phyloP scores from a whole-genome alignment of 805 yeast genomes.

The Torulaspora microellipsoides region DNA sequence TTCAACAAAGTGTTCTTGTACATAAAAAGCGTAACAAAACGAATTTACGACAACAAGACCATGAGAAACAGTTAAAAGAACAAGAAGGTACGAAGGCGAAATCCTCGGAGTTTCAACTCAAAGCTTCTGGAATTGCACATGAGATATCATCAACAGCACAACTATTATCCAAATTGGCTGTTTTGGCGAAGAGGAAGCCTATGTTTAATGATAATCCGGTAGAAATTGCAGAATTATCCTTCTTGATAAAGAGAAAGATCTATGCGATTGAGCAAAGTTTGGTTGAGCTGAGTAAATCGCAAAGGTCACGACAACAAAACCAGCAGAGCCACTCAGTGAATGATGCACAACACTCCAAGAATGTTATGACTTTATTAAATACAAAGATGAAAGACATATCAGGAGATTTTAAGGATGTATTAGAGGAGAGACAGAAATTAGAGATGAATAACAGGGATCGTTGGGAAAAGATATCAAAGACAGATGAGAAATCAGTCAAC shows the following conservation, averaged over 20 bases:
- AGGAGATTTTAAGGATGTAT: constrained; percentile 85
- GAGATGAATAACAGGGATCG: constrained; percentile 77
- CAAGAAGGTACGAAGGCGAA: constrained; percentile 37
- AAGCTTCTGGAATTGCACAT: constrained; percentile 80
- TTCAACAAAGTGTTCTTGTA: constrained; percentile 83
- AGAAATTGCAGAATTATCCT: constrained; percentile 88
- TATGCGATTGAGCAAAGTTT: constrained; percentile 73
- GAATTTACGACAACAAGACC: constrained; percentile 18
- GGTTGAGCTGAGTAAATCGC: constrained; percentile 66
- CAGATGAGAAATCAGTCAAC: constrained; percentile 7
- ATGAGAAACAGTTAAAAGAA: constrained; percentile 15
- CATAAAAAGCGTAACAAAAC: constrained; percentile 55
- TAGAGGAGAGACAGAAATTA: constrained; percentile 79
- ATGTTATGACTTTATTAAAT: constrained; percentile 80
- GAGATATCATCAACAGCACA: constrained; percentile 86
- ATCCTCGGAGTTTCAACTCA: constrained; percentile 57
- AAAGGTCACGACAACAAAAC: constrained; percentile 45
- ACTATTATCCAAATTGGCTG: constrained; percentile 72
- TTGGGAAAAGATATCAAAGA: constrained; percentile 68
- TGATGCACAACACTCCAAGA: constrained; percentile 76
- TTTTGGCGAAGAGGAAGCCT: constrained; percentile 81
- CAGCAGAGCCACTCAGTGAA: constrained; percentile 40
- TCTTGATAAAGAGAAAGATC: constrained; percentile 49
- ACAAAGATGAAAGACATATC: constrained; percentile 89
- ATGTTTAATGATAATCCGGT: constrained; percentile 90